These are phyloP conservation scores for Talaromyces amestolkiae DNA, from an alignment of 2,329 filamentous ascomycete species.

Conservation along the genomic window DNA sequence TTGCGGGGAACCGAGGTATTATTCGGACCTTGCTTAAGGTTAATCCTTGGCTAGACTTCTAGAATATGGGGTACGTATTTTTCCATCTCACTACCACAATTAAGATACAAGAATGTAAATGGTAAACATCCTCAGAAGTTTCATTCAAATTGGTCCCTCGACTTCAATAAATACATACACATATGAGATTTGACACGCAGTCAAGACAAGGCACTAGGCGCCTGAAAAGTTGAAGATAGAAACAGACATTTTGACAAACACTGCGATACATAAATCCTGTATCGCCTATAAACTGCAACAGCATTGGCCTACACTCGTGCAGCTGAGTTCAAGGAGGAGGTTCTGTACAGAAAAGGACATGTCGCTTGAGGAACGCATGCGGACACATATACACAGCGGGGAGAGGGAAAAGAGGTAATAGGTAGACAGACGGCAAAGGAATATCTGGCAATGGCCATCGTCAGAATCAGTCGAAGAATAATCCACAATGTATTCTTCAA, in stretches of 20 bases:
- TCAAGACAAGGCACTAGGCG: conserved; percentile 10
- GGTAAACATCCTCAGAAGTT: background rate
- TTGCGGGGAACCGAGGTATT: conserved; percentile 15
- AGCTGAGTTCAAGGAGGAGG: background rate
- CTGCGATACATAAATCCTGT: conserved; percentile 1
- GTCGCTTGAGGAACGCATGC: conserved; percentile 1
- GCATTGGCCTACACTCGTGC: background rate
- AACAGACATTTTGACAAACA: background rate
- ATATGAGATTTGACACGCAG: conserved; percentile 15
- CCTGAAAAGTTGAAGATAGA: background rate
- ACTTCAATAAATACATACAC: conserved; percentile 15
- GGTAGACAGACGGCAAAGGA: background rate
- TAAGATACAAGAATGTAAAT: background rate
- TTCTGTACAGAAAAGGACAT: conserved; percentile 9
- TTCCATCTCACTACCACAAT: background rate
- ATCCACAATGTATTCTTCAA: background rate
- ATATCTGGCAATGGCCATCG: background rate
- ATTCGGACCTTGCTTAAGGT: background rate
- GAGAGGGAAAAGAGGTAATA: background rate
- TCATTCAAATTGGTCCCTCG: conserved; percentile 7
- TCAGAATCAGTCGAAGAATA: background rate
- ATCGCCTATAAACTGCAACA: background rate
- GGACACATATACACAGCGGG: background rate
- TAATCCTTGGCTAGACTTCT: background rate
- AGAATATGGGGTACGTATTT: background rate